These are phyloP conservation scores for Gossypioides kirkii DNA, from an alignment of 345 rosid genomes.

Conservation along the genomic window DNA sequence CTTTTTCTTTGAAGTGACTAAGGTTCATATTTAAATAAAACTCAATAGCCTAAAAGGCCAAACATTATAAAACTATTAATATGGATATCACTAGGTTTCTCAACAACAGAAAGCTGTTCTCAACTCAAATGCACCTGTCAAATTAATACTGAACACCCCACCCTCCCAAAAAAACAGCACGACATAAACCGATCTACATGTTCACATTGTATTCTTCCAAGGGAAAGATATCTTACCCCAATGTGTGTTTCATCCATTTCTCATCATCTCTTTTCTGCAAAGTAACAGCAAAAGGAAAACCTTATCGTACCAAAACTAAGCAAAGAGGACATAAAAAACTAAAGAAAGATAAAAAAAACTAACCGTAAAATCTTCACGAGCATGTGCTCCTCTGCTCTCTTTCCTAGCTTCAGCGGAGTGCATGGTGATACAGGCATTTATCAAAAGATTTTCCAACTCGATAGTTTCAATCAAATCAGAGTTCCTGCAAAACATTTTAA, in stretches of 20 bases:
- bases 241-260: constrained; percentile 94
- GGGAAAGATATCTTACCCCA: constrained; percentile 51
- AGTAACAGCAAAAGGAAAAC: background rate
- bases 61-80: background rate
- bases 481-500: constrained; percentile 51
- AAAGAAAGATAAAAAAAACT: constrained; percentile 21
- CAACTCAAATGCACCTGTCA: background rate
- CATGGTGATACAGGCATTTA: constrained; percentile 95
- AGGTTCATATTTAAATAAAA: background rate
- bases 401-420: constrained; percentile 99
- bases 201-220: background rate
- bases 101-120: background rate
- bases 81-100: background rate
- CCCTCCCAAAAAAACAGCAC: background rate
- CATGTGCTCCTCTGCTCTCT: constrained; percentile 99
- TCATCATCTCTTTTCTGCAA: constrained; percentile 95
- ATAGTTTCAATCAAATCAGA: constrained; percentile 94
- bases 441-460: constrained; percentile 93
- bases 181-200: background rate
- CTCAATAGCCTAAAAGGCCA: background rate
- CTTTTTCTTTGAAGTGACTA: background rate
- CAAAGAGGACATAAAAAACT: background rate
- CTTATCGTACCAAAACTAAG: background rate
- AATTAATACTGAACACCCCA: background rate
- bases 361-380: constrained; percentile 97